A percentile compares a stretch with the other conserved stretches of the same genome.
Conservation (phyloP, 495 filamentous ascomycete genomes). For the Letharia columbiana region DNA sequence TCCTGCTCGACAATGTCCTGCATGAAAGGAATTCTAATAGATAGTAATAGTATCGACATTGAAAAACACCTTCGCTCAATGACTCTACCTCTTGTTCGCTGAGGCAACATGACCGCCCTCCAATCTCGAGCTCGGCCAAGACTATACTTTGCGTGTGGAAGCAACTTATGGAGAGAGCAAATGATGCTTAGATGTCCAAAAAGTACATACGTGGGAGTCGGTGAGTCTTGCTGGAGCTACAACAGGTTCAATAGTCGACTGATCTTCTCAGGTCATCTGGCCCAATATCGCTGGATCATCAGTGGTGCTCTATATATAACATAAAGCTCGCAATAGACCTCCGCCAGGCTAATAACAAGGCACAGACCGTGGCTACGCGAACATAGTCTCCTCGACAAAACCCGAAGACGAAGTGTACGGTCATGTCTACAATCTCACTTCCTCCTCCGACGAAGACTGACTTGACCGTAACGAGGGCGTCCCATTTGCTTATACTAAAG, state of each 20-base stretch:
- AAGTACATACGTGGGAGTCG: constrained; percentile 40
- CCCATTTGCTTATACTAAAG: constrained; percentile 44
- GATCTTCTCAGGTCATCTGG: constrained; percentile 30
- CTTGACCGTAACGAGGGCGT: constrained; percentile 54
- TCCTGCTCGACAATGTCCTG: background rate
- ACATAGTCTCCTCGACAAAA: constrained; percentile 44
- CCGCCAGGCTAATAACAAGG: constrained; percentile 12
- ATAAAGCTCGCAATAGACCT: background rate
- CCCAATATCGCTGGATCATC: constrained; percentile 56
- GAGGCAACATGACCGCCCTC: background rate
- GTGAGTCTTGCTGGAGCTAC: constrained; percentile 9
- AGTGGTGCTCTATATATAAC: constrained; percentile 28
- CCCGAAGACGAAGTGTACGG: constrained; percentile 37
- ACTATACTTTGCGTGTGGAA: constrained; percentile 64
- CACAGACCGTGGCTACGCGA: constrained; percentile 53
- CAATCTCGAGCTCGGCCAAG: background rate
- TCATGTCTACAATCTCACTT: constrained; percentile 42
- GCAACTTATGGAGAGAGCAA: constrained; percentile 59
- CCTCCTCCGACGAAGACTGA: constrained; percentile 34
- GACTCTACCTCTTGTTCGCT: background rate
- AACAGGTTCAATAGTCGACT: background rate
- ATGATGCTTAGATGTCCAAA: constrained; percentile 57
- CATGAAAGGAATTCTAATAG: background rate
- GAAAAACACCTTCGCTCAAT: background rate
- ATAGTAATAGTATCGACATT: no score